Percentiles rank a stretch among this genome's conserved stretches.
Evolutionary conservation across 345 rosid genomes (phyloP).

Genomic region (Barbarea vulgaris): DNA sequence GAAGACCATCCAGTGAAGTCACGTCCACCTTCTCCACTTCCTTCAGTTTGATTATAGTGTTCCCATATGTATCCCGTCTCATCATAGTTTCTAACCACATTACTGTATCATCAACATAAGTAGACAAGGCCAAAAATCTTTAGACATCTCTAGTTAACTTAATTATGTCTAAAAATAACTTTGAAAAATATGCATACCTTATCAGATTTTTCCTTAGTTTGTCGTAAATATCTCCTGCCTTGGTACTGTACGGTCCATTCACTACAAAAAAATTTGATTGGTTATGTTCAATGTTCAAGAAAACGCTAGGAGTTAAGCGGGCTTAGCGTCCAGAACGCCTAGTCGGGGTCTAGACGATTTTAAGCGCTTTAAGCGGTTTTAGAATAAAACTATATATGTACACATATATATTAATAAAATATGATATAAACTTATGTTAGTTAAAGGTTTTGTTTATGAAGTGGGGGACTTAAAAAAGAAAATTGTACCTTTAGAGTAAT

Average conservation of each 20-base stretch:
- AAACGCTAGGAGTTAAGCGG: too few species aligned
- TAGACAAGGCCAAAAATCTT: not conserved
- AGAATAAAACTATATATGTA: too few species aligned
- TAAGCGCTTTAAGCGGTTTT: too few species aligned
- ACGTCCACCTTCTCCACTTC: conserved; percentile 75
- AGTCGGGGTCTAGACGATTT: too few species aligned
- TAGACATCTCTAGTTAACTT: not conserved
- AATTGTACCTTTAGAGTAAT: conserved; percentile 70
- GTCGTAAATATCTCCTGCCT: conserved; percentile 61
- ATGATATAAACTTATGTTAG: too few species aligned
- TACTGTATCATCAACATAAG: conserved; percentile 48
- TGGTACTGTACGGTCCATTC: conserved; percentile 70
- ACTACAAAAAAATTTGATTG: conserved; percentile 44
- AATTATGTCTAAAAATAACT: not conserved
- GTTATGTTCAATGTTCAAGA: not conserved
- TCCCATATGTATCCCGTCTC: conserved; percentile 88
- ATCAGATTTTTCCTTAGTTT: conserved; percentile 74
- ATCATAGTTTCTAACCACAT: conserved; percentile 69
- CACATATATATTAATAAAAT: too few species aligned
- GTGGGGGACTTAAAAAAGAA: not conserved
- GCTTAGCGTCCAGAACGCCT: too few species aligned
- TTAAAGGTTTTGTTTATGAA: not conserved
- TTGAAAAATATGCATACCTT: conserved; percentile 44
- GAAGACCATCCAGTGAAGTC: conserved; percentile 88
- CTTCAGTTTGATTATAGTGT: conserved; percentile 78